A percentile compares a stretch with the other conserved stretches of the same genome.
Conservation (phyloP, 208 protist genomes). For the Leishmania tropica region DNA sequence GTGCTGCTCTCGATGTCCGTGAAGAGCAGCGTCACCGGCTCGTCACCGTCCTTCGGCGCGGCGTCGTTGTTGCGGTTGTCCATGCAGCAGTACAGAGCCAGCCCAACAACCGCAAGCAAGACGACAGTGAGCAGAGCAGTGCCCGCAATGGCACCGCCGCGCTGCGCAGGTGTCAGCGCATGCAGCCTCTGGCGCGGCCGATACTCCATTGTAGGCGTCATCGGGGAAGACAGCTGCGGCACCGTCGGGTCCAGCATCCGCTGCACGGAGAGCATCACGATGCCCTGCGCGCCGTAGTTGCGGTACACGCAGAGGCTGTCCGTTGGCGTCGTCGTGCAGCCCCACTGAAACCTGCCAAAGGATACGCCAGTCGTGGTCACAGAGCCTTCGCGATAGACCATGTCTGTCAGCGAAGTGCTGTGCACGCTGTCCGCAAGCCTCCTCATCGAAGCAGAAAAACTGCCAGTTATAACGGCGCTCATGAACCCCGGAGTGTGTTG, state of each 20-base stretch:
- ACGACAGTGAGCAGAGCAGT: slow-evolving; percentile 3
- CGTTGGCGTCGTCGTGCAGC: background rate
- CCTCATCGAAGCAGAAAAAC: no score
- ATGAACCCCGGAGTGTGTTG: no score
- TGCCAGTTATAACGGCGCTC: no score
- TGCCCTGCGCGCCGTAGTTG: slow-evolving; percentile 57
- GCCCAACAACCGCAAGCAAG: background rate
- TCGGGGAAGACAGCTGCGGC: background rate
- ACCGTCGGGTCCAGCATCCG: slow-evolving; percentile 33
- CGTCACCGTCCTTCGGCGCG: slow-evolving; percentile 44
- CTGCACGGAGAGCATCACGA: slow-evolving; percentile 26
- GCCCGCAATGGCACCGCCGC: slow-evolving; percentile 37
- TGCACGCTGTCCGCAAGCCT: no score
- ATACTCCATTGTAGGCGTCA: slow-evolving; percentile 52
- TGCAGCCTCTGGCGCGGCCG: background rate
- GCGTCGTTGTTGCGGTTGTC: slow-evolving; percentile 44
- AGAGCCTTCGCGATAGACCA: no score
- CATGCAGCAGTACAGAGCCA: slow-evolving; percentile 21
- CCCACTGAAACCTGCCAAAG: slow-evolving; percentile 8
- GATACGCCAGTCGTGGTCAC: no score
- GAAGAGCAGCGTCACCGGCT: slow-evolving; percentile 71
- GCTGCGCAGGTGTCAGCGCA: slow-evolving; percentile 18
- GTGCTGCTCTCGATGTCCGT: slow-evolving; percentile 86
- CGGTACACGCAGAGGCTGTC: slow-evolving; percentile 14
- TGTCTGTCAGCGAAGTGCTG: no score